Conservation (phyloP, 331 rosid species). For the Acacia pycnantha region DNA sequence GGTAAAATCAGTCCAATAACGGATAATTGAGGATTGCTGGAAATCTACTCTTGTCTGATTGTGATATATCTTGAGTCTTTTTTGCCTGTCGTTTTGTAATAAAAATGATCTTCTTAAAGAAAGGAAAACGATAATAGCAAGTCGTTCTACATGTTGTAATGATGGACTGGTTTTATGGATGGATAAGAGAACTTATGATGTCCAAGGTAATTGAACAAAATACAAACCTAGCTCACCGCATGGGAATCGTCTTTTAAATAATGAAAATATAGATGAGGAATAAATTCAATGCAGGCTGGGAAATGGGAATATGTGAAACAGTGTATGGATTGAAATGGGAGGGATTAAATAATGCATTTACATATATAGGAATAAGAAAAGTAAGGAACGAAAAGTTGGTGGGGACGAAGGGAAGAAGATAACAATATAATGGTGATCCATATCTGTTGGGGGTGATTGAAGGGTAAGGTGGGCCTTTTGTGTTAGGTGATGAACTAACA, state of each 20-base stretch:
- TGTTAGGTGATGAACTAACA: background rate
- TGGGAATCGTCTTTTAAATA: background rate
- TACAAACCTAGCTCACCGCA: background rate
- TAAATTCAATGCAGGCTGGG: background rate
- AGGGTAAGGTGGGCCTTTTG: background rate
- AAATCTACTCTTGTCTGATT: background rate
- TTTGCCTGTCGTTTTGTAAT: background rate
- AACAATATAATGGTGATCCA: background rate
- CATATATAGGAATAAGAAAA: background rate
- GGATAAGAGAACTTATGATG: background rate
- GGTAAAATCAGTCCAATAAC: background rate
- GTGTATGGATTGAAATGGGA: background rate
- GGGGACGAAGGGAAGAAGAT: background rate
- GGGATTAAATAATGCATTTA: background rate
- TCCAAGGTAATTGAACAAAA: background rate
- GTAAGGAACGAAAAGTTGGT: background rate
- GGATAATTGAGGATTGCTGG: background rate
- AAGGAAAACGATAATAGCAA: background rate
- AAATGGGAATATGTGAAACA: background rate
- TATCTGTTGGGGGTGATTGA: slow-evolving; percentile 1
- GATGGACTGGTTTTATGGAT: background rate
- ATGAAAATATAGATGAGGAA: background rate
- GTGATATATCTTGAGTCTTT: background rate
- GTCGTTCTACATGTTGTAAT: background rate
- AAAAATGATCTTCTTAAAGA: background rate